Conservation (phyloP, 1,284 basidiomycete species). For the Trichosporon inkin region DNA sequence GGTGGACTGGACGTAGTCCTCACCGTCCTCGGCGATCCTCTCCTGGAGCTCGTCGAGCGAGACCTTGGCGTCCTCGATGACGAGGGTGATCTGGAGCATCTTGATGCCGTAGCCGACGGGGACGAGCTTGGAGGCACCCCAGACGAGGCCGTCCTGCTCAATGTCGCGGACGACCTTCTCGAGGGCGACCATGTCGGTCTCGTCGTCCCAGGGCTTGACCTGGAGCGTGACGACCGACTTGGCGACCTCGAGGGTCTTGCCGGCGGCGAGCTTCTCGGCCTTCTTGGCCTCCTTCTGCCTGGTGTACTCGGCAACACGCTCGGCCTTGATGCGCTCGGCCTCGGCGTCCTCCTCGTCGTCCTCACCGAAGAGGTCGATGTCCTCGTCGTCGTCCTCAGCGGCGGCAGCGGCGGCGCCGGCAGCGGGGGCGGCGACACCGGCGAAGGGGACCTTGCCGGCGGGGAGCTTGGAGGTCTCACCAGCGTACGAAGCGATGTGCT, state of each 20-base stretch:
- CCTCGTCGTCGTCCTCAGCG: constrained; percentile 70
- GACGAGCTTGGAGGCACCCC: constrained; percentile 81
- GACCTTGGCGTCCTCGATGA: constrained; percentile 86
- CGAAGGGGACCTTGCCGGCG: constrained; percentile 77
- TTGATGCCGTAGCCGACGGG: constrained; percentile 78
- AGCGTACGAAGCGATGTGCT: constrained; percentile 82
- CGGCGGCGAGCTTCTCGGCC: constrained; percentile 52
- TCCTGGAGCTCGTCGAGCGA: constrained; percentile 94
- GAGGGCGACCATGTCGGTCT: constrained; percentile 90
- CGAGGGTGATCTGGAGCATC: constrained; percentile 90
- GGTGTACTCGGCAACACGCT: constrained; percentile 92
- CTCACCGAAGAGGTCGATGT: constrained; percentile 85
- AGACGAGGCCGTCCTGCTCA: constrained; percentile 86
- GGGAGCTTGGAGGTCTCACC: constrained; percentile 73
- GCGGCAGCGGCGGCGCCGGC: constrained; percentile 54
- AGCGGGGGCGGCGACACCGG: constrained; percentile 58
- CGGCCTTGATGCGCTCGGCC: constrained; percentile 88
- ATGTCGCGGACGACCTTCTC: constrained; percentile 81
- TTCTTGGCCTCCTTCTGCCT: constrained; percentile 90
- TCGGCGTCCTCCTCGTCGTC: constrained; percentile 77
- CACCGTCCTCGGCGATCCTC: constrained; percentile 60
- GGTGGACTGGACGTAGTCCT: constrained; percentile 88
- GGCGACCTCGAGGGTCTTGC: constrained; percentile 65
- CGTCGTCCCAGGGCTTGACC: constrained; percentile 99
- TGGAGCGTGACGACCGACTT: constrained; percentile 84